A percentile compares a stretch with the other conserved stretches of the same genome.
Evolutionary conservation across 2,329 filamentous ascomycete species (phyloP).

Genomic region (Alternaria tenuissima): DNA sequence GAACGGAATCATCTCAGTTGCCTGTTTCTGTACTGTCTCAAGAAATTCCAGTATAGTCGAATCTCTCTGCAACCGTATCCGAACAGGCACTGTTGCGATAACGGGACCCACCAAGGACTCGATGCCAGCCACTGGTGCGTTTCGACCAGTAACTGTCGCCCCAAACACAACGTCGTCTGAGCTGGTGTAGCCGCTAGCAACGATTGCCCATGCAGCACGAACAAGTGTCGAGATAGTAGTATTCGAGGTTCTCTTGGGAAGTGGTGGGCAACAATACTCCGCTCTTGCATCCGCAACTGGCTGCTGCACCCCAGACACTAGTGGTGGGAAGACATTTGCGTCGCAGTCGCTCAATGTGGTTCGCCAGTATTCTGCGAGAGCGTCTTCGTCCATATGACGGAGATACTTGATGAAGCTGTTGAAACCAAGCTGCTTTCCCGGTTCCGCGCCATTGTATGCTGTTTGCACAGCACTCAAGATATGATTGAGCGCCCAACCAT

Average conservation of each 20-base stretch:
- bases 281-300: no score
- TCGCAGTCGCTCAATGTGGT: no score
- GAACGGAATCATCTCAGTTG: constrained; percentile 32
- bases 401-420: no score
- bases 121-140: not conserved
- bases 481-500: constrained; percentile 30
- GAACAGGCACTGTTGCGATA: constrained; percentile 51
- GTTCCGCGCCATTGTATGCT: no score
- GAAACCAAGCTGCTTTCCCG: no score
- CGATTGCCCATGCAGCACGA: not conserved
- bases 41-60: constrained; percentile 20
- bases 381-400: no score
- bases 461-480: constrained; percentile 12
- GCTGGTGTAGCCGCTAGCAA: not conserved
- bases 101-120: constrained; percentile 51
- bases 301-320: no score
- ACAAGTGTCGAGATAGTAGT: constrained; percentile 23
- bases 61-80: constrained; percentile 14
- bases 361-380: no score
- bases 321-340: no score
- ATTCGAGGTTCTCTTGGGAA: not conserved
- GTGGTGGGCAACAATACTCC: no score
- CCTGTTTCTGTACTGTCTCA: constrained; percentile 20
- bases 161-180: constrained; percentile 7
- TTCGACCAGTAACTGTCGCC: not conserved